Evolutionary conservation across 2,329 filamentous ascomycete species (phyloP).

Genomic region (Colletotrichum costaricense): DNA sequence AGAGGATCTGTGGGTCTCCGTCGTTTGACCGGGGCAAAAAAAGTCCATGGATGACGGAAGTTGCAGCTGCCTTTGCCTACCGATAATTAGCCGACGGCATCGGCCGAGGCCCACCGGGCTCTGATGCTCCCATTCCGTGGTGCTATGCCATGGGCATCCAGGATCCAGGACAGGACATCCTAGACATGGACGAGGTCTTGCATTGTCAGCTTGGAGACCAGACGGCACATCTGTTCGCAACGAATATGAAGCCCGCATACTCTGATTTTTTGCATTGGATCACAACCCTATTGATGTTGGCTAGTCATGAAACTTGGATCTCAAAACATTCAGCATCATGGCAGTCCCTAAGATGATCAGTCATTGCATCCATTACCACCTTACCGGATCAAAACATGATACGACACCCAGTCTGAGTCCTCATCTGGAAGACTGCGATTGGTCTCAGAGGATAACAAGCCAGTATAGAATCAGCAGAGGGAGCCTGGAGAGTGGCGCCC

Average conservation of each 20-base stretch:
- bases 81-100: slow-evolving; percentile 28
- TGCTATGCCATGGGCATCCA: not conserved
- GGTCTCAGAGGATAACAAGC: not conserved
- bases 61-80: slow-evolving; percentile 15
- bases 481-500: not conserved
- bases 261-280: not conserved
- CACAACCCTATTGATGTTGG: not conserved
- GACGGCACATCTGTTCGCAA: not conserved
- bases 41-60: slow-evolving; percentile 18
- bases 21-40: not conserved
- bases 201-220: not conserved
- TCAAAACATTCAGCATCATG: not conserved
- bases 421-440: not conserved
- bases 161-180: not conserved
- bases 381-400: not conserved
- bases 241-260: not conserved
- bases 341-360: not conserved
- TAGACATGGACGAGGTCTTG: not conserved
- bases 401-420: not conserved
- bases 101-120: slow-evolving; percentile 23
- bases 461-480: not conserved
- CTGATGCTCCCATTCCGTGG: not conserved
- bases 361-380: not conserved
- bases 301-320: not conserved
- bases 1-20: slow-evolving; percentile 7